Base-by-base conservation (phyloP, 2,329 filamentous ascomycete species). In the Fusarium hainanense region DNA sequence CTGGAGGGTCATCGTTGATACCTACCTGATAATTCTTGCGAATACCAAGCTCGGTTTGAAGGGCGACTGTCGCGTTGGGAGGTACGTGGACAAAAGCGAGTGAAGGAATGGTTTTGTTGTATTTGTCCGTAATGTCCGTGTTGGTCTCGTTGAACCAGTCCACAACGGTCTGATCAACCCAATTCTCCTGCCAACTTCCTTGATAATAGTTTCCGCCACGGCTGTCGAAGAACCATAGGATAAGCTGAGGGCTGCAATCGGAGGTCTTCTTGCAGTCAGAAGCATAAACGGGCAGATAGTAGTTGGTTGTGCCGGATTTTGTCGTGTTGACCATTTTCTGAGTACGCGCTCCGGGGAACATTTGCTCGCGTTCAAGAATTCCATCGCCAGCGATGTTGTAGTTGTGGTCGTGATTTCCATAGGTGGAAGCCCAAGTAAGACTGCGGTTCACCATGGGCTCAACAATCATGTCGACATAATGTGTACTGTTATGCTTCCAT, bases 181-280 rank as follows among this genome's bases (percentile, higher is more conserved):
- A 86, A 60, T 82, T 78, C 71, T 44, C 75, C 58, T 16, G 75
- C 51, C 54, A 80, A 55, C 46, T 69, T 72, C 66, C 72, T 61
- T 84, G 83, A 70, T 84, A 88, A 50, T 82, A 80, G 54, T 81
- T 81, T 10, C 89, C 89, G 37, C 90, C 89, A 18, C 86, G 83
- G 58, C 84, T 87, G 73, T 93, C 91, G 71, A 93, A 92, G 79
- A 93, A 93, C 89, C 90, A 93, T 3, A 93, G 80, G 1, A 93
- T 73, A 32, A 85, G 68, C 48, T 79, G 79, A 0, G 83, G 82
- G 2, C 69, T 61, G 59, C 83, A 84, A 5, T 60, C 58, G 14
- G 63, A 59, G 2, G 55, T 48, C 6, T 71, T 59, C 10, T 59
- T 67, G 64, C 83, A 84, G 8, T 76, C 68, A 6, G 74, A 58